Conservation (phyloP, 1,284 basidiomycete genomes). For the Leccinum ponderosum region DNA sequence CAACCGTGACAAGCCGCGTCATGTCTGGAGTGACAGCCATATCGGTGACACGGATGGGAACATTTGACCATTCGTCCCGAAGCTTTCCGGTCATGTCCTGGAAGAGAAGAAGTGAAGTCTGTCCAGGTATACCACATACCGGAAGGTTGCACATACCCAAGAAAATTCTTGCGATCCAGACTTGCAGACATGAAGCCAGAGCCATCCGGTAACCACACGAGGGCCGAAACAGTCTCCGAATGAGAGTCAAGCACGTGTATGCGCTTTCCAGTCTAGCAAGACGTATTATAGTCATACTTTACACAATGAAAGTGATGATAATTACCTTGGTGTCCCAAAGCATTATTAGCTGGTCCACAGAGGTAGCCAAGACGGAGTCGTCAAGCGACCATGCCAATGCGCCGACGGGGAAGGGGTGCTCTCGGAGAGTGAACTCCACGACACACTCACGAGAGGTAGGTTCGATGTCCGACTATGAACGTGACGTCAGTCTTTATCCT, state of each 20-base stretch:
- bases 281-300: neutral
- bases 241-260: constrained; percentile 70
- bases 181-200: constrained; percentile 90
- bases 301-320: constrained; percentile 10
- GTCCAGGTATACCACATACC: constrained; percentile 2
- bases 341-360: constrained; percentile 77
- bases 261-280: constrained; percentile 64
- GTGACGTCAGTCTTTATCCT: constrained; percentile 2
- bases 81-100: constrained; percentile 77
- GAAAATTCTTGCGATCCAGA: constrained; percentile 82
- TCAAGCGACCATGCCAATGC: constrained; percentile 91
- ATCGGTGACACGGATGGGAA: constrained; percentile 85
- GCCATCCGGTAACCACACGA: constrained; percentile 88
- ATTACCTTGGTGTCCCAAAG: constrained; percentile 85
- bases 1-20: constrained; percentile 80
- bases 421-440: constrained; percentile 59
- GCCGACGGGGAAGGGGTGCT: constrained; percentile 78
- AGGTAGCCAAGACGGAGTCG: constrained; percentile 79
- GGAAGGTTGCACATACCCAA: constrained; percentile 63
- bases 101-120: constrained; percentile 15
- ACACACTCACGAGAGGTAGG: constrained; percentile 59
- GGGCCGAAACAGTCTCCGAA: constrained; percentile 81
- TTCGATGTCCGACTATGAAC: constrained; percentile 47
- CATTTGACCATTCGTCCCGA: constrained; percentile 67
- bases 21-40: constrained; percentile 88